A percentile compares a stretch with the other conserved stretches of the same genome.
Conservation (phyloP, 768 basidiomycete species). For the Calocera cornea region DNA sequence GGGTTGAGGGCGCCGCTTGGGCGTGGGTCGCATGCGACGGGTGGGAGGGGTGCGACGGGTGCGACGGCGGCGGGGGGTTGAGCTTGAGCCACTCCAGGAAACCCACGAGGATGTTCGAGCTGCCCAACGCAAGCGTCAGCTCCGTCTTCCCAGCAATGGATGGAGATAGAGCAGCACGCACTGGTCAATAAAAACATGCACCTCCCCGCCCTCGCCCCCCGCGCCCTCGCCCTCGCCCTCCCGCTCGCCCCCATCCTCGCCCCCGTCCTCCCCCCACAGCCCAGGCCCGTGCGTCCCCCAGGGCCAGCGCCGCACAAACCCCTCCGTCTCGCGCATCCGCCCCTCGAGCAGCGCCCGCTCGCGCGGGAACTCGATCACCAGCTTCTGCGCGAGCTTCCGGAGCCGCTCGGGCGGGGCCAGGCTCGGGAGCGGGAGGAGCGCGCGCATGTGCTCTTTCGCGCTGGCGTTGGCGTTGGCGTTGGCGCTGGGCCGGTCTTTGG, state of each 20-base stretch:
- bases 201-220: conserved; percentile 21
- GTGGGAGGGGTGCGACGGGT: neutral
- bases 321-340: neutral
- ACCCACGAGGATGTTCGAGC: conserved; percentile 80
- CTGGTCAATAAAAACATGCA: conserved; percentile 37
- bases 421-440: neutral
- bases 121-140: conserved; percentile 18
- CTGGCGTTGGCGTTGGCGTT: too few species aligned
- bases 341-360: neutral
- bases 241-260: conserved; percentile 13
- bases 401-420: neutral
- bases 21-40: neutral
- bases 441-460: neutral
- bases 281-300: neutral
- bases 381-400: neutral
- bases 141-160: neutral
- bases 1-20: conserved; percentile 15
- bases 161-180: conserved; percentile 19
- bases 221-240: conserved; percentile 15
- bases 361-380: neutral
- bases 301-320: neutral
- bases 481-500: too few species aligned
- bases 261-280: conserved; percentile 12
- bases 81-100: conserved; percentile 56
- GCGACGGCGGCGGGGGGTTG: conserved; percentile 23